A percentile compares a stretch with the other conserved stretches of the same genome.
These are phyloP conservation scores for Pseudogymnoascus sp. DNA, from an alignment of 2,329 filamentous ascomycete species.

Conservation along the genomic window DNA sequence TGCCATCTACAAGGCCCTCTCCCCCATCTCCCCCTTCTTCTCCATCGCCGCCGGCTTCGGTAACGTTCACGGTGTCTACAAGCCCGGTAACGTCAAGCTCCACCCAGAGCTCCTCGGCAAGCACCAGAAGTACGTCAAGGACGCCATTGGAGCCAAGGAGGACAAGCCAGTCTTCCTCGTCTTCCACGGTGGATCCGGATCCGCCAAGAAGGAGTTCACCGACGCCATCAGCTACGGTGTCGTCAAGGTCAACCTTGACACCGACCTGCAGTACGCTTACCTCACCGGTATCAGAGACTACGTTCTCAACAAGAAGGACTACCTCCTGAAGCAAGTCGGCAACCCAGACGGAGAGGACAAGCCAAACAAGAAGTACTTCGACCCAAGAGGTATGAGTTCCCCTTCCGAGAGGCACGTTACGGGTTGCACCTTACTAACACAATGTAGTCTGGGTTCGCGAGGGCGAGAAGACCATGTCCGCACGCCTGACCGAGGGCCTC, in stretches of 20 bases:
- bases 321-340: conserved; percentile 76
- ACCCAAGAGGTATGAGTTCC: conserved; percentile 33
- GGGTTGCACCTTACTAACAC: conserved; percentile 13
- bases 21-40: conserved; percentile 88
- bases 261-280: conserved; percentile 95
- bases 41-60: conserved; percentile 97
- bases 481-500: conserved; percentile 71
- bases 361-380: conserved; percentile 97
- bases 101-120: conserved; percentile 93
- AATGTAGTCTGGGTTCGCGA: conserved; percentile 90
- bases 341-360: conserved; percentile 95
- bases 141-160: conserved; percentile 61
- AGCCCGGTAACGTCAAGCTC: conserved; percentile 93
- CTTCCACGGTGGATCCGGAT: conserved; percentile 97
- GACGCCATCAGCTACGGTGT: conserved; percentile 89
- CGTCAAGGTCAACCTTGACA: conserved; percentile 99
- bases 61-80: conserved; percentile 99
- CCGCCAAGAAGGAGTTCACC: conserved; percentile 79
- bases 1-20: conserved; percentile 79
- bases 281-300: conserved; percentile 88
- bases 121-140: conserved; percentile 88
- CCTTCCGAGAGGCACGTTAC: conserved; percentile 7
- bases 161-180: conserved; percentile 97
- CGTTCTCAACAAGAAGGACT: conserved; percentile 90
- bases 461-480: conserved; percentile 94